These are phyloP conservation scores for Entrophospora sp. DNA, from an alignment of 192 early-diverging fungal species.

Conservation along the genomic window DNA sequence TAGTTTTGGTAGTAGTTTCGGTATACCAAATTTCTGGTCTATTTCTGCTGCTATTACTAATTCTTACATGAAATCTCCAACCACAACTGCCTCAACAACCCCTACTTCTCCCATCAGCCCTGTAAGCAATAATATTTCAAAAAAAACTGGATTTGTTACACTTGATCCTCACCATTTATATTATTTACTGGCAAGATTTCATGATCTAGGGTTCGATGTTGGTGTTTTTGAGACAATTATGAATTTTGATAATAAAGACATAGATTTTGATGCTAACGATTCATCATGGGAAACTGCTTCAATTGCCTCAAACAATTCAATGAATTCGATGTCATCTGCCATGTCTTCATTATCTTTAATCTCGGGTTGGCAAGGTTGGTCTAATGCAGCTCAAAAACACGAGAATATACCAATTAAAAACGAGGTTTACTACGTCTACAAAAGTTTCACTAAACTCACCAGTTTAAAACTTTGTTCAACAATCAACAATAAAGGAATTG, in stretches of 20 bases:
- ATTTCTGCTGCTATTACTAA: slow-evolving; percentile 22
- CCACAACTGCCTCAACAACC: slow-evolving; percentile 24
- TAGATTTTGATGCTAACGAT: slow-evolving; percentile 1
- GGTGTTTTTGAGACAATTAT: slow-evolving; percentile 13
- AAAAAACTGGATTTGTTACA: slow-evolving; percentile 22
- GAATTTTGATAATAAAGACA: not conserved
- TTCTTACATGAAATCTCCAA: slow-evolving; percentile 17
- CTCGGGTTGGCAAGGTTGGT: slow-evolving; percentile 40
- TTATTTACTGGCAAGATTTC: slow-evolving; percentile 33
- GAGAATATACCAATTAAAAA: slow-evolving; percentile 27
- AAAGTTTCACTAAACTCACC: slow-evolving; percentile 32
- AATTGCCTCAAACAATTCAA: slow-evolving; percentile 21
- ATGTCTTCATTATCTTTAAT: slow-evolving; percentile 33
- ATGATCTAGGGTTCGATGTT: slow-evolving; percentile 32
- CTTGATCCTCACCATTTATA: slow-evolving; percentile 36
- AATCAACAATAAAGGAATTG: slow-evolving; percentile 24
- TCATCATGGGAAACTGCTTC: not conserved
- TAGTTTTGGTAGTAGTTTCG: slow-evolving; percentile 13
- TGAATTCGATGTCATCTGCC: slow-evolving; percentile 34
- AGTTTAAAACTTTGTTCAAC: slow-evolving; percentile 35
- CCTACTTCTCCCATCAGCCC: slow-evolving; percentile 21
- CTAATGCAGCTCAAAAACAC: slow-evolving; percentile 17
- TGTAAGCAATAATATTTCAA: not conserved
- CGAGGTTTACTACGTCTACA: slow-evolving; percentile 42
- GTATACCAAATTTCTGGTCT: slow-evolving; percentile 18